Percentiles rank a stretch among this genome's conserved stretches.
phyloP scores from a whole-genome alignment of 352 stramenopile species.

The Phytophthora meadii region DNA sequence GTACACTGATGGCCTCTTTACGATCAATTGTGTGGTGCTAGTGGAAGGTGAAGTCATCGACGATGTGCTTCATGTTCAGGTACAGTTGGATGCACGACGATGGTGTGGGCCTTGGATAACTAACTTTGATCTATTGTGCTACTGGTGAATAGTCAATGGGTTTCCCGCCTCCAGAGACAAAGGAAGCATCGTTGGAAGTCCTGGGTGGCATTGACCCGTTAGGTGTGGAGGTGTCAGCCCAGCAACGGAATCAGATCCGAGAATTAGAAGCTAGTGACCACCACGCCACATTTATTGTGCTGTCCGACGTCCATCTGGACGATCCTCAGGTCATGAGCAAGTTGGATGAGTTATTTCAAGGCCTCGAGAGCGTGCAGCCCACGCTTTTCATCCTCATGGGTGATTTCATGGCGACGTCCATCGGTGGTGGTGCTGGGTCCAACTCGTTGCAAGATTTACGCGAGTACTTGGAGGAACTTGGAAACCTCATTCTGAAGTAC shows the following conservation, averaged over 20 bases:
- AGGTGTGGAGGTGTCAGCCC: conserved; percentile 78
- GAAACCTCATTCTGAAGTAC: conserved; percentile 90
- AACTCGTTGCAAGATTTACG: conserved; percentile 83
- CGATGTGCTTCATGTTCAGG: conserved; percentile 90
- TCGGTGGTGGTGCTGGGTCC: conserved; percentile 71
- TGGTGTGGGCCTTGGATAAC: background rate
- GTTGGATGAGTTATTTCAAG: conserved; percentile 91
- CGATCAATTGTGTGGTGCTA: conserved; percentile 92
- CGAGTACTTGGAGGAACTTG: conserved; percentile 91
- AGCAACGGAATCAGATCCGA: conserved; percentile 84
- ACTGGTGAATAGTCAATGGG: conserved; percentile 80
- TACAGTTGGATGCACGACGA: conserved; percentile 29
- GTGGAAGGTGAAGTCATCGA: conserved; percentile 95
- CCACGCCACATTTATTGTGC: conserved; percentile 92
- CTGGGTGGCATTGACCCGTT: conserved; percentile 84
- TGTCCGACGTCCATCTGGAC: conserved; percentile 95
- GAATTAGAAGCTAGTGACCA: conserved; percentile 82
- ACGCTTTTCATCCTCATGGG: conserved; percentile 95
- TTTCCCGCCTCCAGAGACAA: conserved; percentile 89
- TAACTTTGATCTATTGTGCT: background rate
- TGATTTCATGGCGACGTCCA: conserved; percentile 90
- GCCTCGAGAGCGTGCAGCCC: conserved; percentile 76
- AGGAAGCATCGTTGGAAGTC: conserved; percentile 75
- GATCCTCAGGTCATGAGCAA: conserved; percentile 91
- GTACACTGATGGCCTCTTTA: conserved; percentile 91